These are phyloP conservation scores for Aspergillus cejpii DNA, from an alignment of 2,329 filamentous ascomycete genomes.

Conservation along the genomic window DNA sequence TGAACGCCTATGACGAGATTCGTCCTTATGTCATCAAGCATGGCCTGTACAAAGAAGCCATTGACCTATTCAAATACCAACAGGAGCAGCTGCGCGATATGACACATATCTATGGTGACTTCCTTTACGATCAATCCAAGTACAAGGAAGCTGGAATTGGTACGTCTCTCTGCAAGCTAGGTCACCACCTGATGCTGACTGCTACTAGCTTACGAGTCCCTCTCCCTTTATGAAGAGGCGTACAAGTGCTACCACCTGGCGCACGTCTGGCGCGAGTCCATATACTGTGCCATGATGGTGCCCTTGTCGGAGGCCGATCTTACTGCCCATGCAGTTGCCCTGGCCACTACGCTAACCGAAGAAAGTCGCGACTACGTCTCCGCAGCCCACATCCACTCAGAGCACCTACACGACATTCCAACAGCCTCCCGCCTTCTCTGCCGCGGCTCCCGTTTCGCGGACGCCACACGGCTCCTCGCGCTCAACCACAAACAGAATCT, in stretches of 20 bases:
- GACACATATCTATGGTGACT: conserved; percentile 69
- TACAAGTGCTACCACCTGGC: conserved; percentile 77
- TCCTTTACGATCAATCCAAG: conserved; percentile 66
- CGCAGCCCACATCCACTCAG: conserved; percentile 71
- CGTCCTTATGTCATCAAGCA: conserved; percentile 73
- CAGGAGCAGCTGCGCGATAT: conserved; percentile 58
- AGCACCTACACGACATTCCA: conserved; percentile 69
- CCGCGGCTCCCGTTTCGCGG: conserved; percentile 77
- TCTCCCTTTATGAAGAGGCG: conserved; percentile 65
- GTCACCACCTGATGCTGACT: conserved; percentile 7
- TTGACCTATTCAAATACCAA: conserved; percentile 80
- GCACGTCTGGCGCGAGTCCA: conserved; percentile 84
- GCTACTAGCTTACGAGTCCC: conserved; percentile 67
- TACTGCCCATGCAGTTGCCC: conserved; percentile 59
- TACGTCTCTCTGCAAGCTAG: conserved; percentile 18
- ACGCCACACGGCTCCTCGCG: conserved; percentile 73
- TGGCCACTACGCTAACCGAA: conserved; percentile 74
- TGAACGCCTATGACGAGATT: conserved; percentile 71
- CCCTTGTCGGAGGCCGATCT: conserved; percentile 57
- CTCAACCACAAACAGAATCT: conserved; percentile 56
- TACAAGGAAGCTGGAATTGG: conserved; percentile 77
- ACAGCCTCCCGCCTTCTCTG: conserved; percentile 71
- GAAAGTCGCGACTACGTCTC: conserved; percentile 70
- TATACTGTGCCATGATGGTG: conserved; percentile 68
- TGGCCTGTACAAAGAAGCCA: conserved; percentile 66